Conservation (phyloP, 192 early-diverging fungal species). For the Neocallimastix lanati region DNA sequence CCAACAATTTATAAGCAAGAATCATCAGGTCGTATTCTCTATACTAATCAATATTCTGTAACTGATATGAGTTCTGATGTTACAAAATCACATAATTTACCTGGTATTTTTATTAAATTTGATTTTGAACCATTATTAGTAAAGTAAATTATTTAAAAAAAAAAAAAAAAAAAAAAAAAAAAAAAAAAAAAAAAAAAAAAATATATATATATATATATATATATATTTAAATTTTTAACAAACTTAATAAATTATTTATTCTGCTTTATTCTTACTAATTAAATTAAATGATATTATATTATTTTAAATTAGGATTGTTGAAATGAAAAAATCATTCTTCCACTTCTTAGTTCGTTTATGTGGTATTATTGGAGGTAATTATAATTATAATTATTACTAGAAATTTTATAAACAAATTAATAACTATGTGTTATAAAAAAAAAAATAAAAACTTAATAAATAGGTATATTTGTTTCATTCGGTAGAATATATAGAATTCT, state of each 20-base stretch:
- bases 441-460: background rate
- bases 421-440: no score
- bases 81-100: conserved; percentile 5
- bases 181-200: no score
- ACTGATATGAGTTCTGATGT: conserved; percentile 32
- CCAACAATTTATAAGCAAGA: conserved; percentile 49
- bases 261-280: no score
- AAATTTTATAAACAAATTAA: no score
- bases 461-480: background rate
- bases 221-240: no score
- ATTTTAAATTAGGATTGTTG: conserved; percentile 36
- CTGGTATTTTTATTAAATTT: conserved; percentile 77
- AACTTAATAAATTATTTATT: no score
- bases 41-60: conserved; percentile 91
- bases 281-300: no score
- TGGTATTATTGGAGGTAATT: conserved; percentile 60
- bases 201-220: no score
- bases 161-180: no score
- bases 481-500: background rate
- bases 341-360: conserved; percentile 64
- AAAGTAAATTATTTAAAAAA: background rate
- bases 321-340: conserved; percentile 35
- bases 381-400: background rate
- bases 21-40: conserved; percentile 24
- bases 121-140: conserved; percentile 72